Percentiles rank a stretch among this genome's conserved stretches.
These are phyloP conservation scores for Debaryomyces coudertii DNA, from an alignment of 1,139 yeast genomes.

Conservation along the genomic window DNA sequence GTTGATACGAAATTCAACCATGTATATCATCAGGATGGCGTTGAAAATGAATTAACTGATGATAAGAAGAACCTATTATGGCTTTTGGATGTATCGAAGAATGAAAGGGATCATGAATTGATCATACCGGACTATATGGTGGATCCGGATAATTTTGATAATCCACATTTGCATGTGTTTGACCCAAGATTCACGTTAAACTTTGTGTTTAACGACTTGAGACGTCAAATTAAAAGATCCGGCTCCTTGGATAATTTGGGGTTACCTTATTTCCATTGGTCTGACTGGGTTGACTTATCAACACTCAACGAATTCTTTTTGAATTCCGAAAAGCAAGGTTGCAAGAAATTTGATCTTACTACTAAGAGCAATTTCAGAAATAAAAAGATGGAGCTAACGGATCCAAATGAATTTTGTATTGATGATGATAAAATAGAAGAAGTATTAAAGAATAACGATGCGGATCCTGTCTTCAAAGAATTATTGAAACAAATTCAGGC, in stretches of 20 bases:
- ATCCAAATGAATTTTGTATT: constrained; percentile 29
- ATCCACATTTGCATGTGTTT: constrained; percentile 24
- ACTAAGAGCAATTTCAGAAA: constrained; percentile 20
- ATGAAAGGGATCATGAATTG: constrained; percentile 13
- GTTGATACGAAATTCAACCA: constrained; percentile 6
- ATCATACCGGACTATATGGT: constrained; percentile 15
- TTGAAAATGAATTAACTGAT: background rate
- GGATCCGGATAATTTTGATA: constrained; percentile 14
- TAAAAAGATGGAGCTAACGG: constrained; percentile 20
- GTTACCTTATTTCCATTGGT: constrained; percentile 41
- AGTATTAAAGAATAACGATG: constrained; percentile 10
- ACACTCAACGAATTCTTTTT: constrained; percentile 24
- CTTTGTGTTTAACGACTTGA: constrained; percentile 25
- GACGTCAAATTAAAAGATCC: constrained; percentile 11
- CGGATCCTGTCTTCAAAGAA: constrained; percentile 13
- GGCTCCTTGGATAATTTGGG: constrained; percentile 12
- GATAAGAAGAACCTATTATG: constrained; percentile 11
- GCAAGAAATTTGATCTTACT: constrained; percentile 28
- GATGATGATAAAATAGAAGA: constrained; percentile 29
- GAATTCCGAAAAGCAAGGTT: constrained; percentile 20
- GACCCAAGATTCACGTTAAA: constrained; percentile 42
- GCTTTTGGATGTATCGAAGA: constrained; percentile 12
- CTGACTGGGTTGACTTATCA: constrained; percentile 38
- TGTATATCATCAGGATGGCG: constrained; percentile 2
- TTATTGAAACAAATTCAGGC: constrained; percentile 12